Evolutionary conservation across 768 basidiomycete species (phyloP).

Genomic region (Saitozyma podzolica): DNA sequence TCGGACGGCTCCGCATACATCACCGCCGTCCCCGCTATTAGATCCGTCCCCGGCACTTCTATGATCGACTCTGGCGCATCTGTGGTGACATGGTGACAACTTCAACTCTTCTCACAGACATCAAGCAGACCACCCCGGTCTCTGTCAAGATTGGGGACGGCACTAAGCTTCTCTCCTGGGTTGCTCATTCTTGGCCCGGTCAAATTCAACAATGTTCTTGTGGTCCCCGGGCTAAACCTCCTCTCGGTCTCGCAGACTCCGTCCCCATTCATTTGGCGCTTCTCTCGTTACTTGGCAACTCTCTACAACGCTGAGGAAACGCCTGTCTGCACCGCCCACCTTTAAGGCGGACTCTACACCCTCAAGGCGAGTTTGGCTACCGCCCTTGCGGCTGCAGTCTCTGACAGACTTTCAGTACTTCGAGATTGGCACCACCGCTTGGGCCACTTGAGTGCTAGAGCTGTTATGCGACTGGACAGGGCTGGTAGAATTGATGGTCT

Average conservation of each 20-base stretch:
- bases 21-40: too few relatives aligned
- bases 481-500: too few relatives aligned
- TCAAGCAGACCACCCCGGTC: too few relatives aligned
- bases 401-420: neutral
- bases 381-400: neutral
- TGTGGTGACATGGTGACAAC: too few relatives aligned
- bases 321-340: neutral
- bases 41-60: neutral
- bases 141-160: too few relatives aligned
- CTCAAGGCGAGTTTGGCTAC: neutral
- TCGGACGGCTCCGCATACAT: neutral
- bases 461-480: slow-evolving; percentile 2
- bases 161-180: too few relatives aligned
- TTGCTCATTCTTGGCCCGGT: too few relatives aligned
- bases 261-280: neutral
- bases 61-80: too few relatives aligned
- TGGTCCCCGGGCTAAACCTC: too few relatives aligned
- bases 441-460: neutral
- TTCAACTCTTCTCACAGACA: too few relatives aligned
- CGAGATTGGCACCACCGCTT: slow-evolving; percentile 1
- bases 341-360: neutral
- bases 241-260: slow-evolving; percentile 1
- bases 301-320: neutral
- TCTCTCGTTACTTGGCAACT: neutral
- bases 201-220: too few relatives aligned